phyloP scores from a whole-genome alignment of 1,139 yeast species.

The Geotrichum klebahnii region DNA sequence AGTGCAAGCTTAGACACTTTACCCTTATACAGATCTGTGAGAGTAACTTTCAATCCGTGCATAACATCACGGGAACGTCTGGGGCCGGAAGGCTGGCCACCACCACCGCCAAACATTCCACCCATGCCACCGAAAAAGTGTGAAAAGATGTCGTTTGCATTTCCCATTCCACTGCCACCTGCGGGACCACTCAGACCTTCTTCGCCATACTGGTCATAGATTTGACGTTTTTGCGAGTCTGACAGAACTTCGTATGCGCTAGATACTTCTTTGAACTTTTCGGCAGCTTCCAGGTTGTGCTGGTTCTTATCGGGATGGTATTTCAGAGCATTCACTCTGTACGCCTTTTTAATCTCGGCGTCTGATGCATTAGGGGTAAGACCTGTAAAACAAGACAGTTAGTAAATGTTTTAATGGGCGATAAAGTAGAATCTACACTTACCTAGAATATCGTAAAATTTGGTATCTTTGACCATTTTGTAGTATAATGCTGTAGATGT shows the following conservation, averaged over 20 bases:
- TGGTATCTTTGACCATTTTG: conserved; percentile 84
- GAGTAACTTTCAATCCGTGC: conserved; percentile 77
- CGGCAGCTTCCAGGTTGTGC: conserved; percentile 80
- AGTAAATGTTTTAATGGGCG: too few relatives aligned
- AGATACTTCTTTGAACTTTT: conserved; percentile 86
- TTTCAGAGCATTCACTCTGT: conserved; percentile 86
- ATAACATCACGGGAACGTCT: conserved; percentile 69
- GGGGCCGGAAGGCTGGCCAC: conserved; percentile 78
- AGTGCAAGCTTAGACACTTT: conserved; percentile 90
- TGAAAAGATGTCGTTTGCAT: conserved; percentile 82
- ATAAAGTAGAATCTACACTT: too few relatives aligned
- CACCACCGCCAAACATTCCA: conserved; percentile 46
- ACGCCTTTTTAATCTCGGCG: conserved; percentile 86
- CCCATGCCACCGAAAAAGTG: conserved; percentile 69
- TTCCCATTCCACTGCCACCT: conserved; percentile 70
- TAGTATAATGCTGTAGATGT: too few relatives aligned
- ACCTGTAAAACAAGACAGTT: not conserved
- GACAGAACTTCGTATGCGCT: conserved; percentile 91
- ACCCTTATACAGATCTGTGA: conserved; percentile 69
- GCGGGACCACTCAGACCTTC: conserved; percentile 84
- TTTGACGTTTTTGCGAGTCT: conserved; percentile 74
- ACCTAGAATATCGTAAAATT: conserved; percentile 79
- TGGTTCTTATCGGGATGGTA: conserved; percentile 96
- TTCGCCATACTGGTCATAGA: conserved; percentile 87
- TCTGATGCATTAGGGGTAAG: conserved; percentile 77